These are phyloP conservation scores for Xylaria sp. DNA, from an alignment of 2,329 filamentous ascomycete genomes.

Conservation along the genomic window DNA sequence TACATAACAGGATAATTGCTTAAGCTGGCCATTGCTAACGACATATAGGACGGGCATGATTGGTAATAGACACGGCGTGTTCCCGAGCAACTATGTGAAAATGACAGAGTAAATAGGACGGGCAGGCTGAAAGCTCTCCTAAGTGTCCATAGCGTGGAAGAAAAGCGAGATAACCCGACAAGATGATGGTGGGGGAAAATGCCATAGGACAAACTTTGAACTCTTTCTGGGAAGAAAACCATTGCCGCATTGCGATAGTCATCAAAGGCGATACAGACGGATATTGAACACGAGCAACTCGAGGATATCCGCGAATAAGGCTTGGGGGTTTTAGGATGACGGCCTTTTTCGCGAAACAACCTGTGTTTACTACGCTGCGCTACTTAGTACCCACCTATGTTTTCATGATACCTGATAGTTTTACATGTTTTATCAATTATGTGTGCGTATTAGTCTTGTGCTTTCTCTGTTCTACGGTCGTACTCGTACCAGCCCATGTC, in stretches of 20 bases:
- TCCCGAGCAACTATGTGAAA: constrained; percentile 84
- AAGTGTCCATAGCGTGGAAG: not conserved
- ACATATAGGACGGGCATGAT: constrained; percentile 82
- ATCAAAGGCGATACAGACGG: not conserved
- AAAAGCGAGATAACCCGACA: not conserved
- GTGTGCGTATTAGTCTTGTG: not conserved
- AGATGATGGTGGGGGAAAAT: too few relatives aligned
- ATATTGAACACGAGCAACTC: constrained; percentile 2
- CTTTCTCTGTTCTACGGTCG: not conserved
- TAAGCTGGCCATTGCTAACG: constrained; percentile 1
- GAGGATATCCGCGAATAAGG: constrained; percentile 3
- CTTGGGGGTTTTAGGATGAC: constrained; percentile 7
- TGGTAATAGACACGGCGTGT: constrained; percentile 87
- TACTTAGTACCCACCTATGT: constrained; percentile 10
- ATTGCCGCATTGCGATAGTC: not conserved
- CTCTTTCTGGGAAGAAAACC: not conserved
- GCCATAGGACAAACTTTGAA: not conserved
- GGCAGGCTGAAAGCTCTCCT: not conserved
- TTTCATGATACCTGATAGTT: constrained; percentile 28
- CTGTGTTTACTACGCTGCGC: constrained; percentile 21
- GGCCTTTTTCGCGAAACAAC: not conserved
- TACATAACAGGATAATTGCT: not conserved
- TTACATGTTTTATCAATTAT: not conserved
- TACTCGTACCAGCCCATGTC: not conserved
- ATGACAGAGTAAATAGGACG: constrained; percentile 58